Base-by-base conservation (phyloP, 2,329 filamentous ascomycete genomes). In the Aspergillus chevalieri region DNA sequence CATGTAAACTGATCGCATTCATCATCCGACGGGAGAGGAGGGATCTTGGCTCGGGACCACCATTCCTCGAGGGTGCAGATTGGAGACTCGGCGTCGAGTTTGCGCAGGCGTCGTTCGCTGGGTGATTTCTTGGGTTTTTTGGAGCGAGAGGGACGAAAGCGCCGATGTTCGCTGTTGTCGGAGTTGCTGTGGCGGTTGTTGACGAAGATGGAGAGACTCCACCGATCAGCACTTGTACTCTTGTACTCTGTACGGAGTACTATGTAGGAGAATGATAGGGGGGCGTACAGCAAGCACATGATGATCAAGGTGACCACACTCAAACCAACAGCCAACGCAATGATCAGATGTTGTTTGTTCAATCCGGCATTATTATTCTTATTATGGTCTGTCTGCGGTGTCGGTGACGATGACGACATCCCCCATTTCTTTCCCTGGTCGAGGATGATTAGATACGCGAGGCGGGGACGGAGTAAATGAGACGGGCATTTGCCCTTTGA, bases 1-100 rank as follows among this genome's bases (percentile, higher is more conserved):
- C 67, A 70, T 26, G 65, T 59, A 56, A 70, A 70, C 45, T 69
- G 64, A 15, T 59, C 60, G 45, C 67, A 66, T 1, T 61, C 58
- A 19, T 55, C 63, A 39, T 69, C 66, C 3, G 65, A 60, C 9
- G 66, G 61, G 12, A 61, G 54, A 22, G 67, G 53, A 21, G 63
- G 63, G 7, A 62, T 59, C 45, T 68, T 68, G 2, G 63, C 61
- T 17, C 52, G 61, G 12, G 61, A 54, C 64, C 66, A 69, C 67
- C 67, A 71, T 44, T 70, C 58, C 43, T 68, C 66, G 14, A 71
- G 56, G 4, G 61, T 68, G 12, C 66, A 62, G 12, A 57, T 65
- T 5, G 67, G 67, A 38, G 65, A 66, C 4, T 68, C 65, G 14
- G 61, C 62, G 41, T 71, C 67, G 14, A 71, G 53, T 49, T 60